Evolutionary conservation across 192 early-diverging fungal species (phyloP), one percentile per base, ranked within the genome.

Genomic region (Coemansia sp.): DNA sequence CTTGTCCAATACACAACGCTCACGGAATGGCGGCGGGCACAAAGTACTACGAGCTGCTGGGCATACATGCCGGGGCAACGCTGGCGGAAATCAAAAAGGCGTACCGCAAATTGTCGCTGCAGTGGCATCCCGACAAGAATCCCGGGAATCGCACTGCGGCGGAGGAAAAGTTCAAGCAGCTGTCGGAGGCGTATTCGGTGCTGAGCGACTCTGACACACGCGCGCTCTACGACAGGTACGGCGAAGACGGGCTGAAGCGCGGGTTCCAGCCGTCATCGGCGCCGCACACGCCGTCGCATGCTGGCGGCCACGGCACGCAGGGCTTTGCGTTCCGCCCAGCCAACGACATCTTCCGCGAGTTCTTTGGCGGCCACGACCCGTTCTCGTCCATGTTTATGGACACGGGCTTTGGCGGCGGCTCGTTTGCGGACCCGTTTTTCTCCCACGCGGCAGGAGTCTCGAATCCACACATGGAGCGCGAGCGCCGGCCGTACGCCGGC

Each of bases 1-100:
- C 21, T 45, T 16, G 11, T 45, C n/a, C n/a, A 25, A 23, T n/a
- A 27, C 4, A 29, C 25, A 6, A 18, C n/a, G n/a, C n/a, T n/a
- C 21, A 3, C 25, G 23, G 18, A 51, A 79, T 79, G 76, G 62
- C 62, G 27, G 51, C 38, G 18, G 76, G 68, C n/a, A 50, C 57
- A 57, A 61, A 62, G 23, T 89, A 88, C 73, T 93, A 93, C 77
- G 82, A 86, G 11, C 75, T 86, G 52, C 82, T 93, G 11, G 88
- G 84, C 10, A 72, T 92, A 8, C 56, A 69, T 46, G 64, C 79
- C 45, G 61, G 71, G 27, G 90, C 89, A 4, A 62, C 80, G 23
- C 81, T 84, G 9, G 84, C 83, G 30, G 87, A 93, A 47, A 74
- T 93, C 49, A 91, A 88, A 64, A 85, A 85, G 62, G 84, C 88